Evolutionary conservation across 2,329 filamentous ascomycete species (phyloP).

Genomic region (Torrubiellomyces zombiae): DNA sequence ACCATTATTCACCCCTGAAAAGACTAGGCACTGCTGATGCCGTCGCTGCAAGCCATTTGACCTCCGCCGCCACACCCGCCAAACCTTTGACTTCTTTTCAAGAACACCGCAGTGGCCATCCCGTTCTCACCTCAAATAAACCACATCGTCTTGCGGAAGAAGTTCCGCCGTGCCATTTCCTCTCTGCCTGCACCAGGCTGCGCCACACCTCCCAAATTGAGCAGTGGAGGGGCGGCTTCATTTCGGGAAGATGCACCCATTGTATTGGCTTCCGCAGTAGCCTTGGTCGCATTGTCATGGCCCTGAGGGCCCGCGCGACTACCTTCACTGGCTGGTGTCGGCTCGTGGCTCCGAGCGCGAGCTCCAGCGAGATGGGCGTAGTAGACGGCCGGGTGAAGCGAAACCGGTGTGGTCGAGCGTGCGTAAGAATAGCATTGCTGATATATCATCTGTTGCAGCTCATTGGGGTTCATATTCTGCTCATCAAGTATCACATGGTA

Average conservation of each 20-base stretch:
- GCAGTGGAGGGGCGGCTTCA: slow-evolving; percentile 13
- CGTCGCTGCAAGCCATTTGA: slow-evolving; percentile 6
- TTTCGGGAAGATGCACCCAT: slow-evolving; percentile 7
- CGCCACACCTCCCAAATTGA: slow-evolving; percentile 13
- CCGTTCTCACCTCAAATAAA: slow-evolving; percentile 17
- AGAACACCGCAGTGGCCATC: slow-evolving; percentile 2
- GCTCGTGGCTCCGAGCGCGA: slow-evolving; percentile 62
- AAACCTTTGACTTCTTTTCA: slow-evolving; percentile 19
- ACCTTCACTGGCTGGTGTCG: slow-evolving; percentile 26
- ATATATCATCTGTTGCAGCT: slow-evolving; percentile 78
- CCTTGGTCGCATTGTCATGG: slow-evolving; percentile 20
- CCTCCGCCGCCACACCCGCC: slow-evolving; percentile 19
- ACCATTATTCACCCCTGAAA: background rate
- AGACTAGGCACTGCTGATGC: background rate
- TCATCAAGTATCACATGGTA: slow-evolving; percentile 86
- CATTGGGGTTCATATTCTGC: slow-evolving; percentile 45
- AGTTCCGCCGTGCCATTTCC: slow-evolving; percentile 17
- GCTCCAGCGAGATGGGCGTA: slow-evolving; percentile 83
- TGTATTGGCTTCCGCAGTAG: slow-evolving; percentile 21
- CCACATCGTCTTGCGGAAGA: slow-evolving; percentile 26
- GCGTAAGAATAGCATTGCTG: slow-evolving; percentile 90
- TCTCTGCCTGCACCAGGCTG: slow-evolving; percentile 9
- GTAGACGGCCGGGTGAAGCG: slow-evolving; percentile 77
- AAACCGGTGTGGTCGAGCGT: slow-evolving; percentile 83
- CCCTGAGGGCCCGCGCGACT: slow-evolving; percentile 26